phyloP scores from a whole-genome alignment of 805 yeast species.

The Maudiozyma saulgeensis region DNA sequence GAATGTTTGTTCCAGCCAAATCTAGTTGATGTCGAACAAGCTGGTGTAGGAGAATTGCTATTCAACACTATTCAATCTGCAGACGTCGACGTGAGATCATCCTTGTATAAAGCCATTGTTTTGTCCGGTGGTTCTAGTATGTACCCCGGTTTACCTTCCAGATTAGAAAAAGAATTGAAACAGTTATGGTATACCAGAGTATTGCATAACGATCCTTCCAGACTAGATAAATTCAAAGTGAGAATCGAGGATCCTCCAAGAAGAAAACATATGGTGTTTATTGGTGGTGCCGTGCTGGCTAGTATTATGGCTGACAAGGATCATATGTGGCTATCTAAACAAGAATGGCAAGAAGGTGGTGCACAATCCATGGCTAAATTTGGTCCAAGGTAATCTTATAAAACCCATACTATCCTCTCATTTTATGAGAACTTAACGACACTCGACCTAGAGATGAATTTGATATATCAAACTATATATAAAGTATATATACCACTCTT shows the following conservation, averaged over 20 bases:
- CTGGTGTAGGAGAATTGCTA: conserved; percentile 88
- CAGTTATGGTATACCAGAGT: conserved; percentile 92
- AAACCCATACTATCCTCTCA: neutral
- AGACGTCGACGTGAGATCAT: conserved; percentile 84
- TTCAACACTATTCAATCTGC: conserved; percentile 92
- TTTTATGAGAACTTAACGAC: neutral
- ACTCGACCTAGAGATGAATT: too few relatives aligned
- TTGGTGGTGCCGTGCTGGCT: conserved; percentile 97
- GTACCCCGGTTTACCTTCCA: conserved; percentile 96
- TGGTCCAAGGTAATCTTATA: conserved; percentile 65
- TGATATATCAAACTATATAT: too few relatives aligned
- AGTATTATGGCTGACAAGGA: conserved; percentile 97
- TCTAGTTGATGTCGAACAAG: conserved; percentile 91
- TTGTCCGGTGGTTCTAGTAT: conserved; percentile 95
- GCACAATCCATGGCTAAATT: conserved; percentile 73
- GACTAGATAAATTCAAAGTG: conserved; percentile 87
- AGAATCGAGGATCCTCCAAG: conserved; percentile 98
- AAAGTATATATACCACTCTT: too few relatives aligned
- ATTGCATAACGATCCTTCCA: conserved; percentile 73
- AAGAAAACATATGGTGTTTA: conserved; percentile 96
- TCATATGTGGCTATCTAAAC: conserved; percentile 93
- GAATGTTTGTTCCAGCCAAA: conserved; percentile 92
- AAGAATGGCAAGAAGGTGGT: conserved; percentile 98
- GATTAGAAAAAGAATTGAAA: conserved; percentile 91
- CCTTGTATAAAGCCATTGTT: conserved; percentile 85